Evolutionary conservation across 768 basidiomycete species (phyloP).

Genomic region (Lyophyllum shimeji): DNA sequence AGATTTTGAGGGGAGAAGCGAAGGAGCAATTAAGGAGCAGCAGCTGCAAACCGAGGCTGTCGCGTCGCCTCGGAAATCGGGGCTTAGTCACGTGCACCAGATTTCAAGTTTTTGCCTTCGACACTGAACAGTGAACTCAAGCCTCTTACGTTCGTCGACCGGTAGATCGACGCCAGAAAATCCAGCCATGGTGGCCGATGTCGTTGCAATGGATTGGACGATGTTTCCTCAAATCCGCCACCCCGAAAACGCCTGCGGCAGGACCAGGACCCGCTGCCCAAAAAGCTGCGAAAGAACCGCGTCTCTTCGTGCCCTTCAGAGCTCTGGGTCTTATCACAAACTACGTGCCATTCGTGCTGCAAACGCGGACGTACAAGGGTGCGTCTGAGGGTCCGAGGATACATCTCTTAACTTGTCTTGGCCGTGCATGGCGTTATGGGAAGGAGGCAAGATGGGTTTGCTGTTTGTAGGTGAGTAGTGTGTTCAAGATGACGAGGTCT

Average conservation of each 20-base stretch:
- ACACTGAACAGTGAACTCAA: neutral
- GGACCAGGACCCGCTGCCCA: constrained; percentile 21
- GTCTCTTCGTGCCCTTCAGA: constrained; percentile 90
- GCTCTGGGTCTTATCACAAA: constrained; percentile 95
- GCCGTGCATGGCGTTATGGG: constrained; percentile 93
- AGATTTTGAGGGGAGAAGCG: no score
- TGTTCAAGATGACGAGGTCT: neutral
- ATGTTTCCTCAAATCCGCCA: constrained; percentile 30
- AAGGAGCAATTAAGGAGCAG: no score
- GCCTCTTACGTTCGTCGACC: neutral
- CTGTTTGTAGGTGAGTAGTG: constrained; percentile 86
- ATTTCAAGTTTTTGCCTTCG: neutral
- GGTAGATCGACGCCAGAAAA: neutral
- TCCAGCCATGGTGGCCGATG: constrained; percentile 5
- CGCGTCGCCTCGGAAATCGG: no score
- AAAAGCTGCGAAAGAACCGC: constrained; percentile 33
- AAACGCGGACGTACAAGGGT: constrained; percentile 82
- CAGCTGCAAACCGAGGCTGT: no score
- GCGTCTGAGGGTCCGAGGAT: constrained; percentile 81
- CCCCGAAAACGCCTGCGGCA: constrained; percentile 53
- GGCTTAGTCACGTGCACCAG: constrained; percentile 12
- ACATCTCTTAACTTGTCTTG: constrained; percentile 84
- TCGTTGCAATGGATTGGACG: constrained; percentile 18
- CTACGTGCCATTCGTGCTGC: constrained; percentile 84
- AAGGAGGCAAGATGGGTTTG: constrained; percentile 88